These are phyloP conservation scores for Neurospora sp. DNA, from an alignment of 495 filamentous ascomycete species.

Conservation along the genomic window DNA sequence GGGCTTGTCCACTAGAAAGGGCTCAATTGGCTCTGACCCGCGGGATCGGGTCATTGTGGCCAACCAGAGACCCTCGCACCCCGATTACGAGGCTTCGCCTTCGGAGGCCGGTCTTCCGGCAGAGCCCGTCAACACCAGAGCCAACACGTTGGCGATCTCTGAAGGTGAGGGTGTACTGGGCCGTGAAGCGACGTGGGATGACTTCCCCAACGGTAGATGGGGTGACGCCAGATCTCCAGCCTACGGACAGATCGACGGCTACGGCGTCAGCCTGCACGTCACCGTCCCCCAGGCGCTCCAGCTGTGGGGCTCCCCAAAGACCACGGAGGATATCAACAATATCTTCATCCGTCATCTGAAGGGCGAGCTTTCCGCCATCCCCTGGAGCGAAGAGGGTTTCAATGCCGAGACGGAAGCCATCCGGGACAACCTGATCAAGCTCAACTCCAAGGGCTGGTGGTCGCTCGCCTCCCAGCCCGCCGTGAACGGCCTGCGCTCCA, in stretches of 20 bases:
- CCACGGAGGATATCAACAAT: slow-evolving; percentile 55
- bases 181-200: slow-evolving; percentile 96
- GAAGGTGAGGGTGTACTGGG: slow-evolving; percentile 86
- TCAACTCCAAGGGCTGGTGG: slow-evolving; percentile 89
- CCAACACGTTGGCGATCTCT: slow-evolving; percentile 81
- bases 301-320: slow-evolving; percentile 73
- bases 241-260: slow-evolving; percentile 92
- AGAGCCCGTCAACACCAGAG: slow-evolving; percentile 51
- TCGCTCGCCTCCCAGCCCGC: slow-evolving; percentile 94
- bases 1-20: slow-evolving; percentile 25
- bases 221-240: slow-evolving; percentile 84
- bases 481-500: slow-evolving; percentile 70
- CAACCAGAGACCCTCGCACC: slow-evolving; percentile 37
- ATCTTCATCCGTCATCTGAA: slow-evolving; percentile 73
- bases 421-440: slow-evolving; percentile 53
- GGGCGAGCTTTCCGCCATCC: slow-evolving; percentile 65
- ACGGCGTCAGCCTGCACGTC: slow-evolving; percentile 83
- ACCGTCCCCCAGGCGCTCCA: slow-evolving; percentile 62
- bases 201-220: slow-evolving; percentile 96
- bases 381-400: slow-evolving; percentile 87
- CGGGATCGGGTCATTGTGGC: slow-evolving; percentile 79
- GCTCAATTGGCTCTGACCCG: slow-evolving; percentile 51
- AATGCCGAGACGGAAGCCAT: slow-evolving; percentile 79
- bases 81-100: slow-evolving; percentile 56
- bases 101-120: slow-evolving; percentile 53